phyloP scores from a whole-genome alignment of 164 flowering plant genomes.

The Houttuynia cordata region DNA sequence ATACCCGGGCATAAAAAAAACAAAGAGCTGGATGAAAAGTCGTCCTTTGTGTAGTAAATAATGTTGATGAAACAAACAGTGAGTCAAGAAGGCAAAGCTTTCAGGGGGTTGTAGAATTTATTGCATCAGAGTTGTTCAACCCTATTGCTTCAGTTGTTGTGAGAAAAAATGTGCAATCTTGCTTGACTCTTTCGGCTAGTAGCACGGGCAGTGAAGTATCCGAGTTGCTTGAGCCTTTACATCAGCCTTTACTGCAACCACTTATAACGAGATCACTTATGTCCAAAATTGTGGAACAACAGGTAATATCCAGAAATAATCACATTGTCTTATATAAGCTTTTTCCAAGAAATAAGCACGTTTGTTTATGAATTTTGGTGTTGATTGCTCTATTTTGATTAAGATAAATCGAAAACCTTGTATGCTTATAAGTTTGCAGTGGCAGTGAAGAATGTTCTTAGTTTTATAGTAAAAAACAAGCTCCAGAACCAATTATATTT shows the following conservation, averaged over 20 bases:
- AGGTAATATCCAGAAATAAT: constrained; percentile 30
- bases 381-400: too few species aligned
- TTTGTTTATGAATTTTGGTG: too few species aligned
- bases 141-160: constrained; percentile 68
- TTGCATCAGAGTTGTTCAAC: constrained; percentile 90
- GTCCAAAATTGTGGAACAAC: constrained; percentile 89
- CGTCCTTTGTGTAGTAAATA: constrained; percentile 95
- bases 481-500: too few species aligned
- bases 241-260: constrained; percentile 89
- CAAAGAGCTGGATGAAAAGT: constrained; percentile 86
- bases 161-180: constrained; percentile 89
- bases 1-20: too few species aligned
- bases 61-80: constrained; percentile 90
- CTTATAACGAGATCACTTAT: constrained; percentile 77
- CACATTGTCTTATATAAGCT: background rate
- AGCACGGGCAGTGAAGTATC: constrained; percentile 98
- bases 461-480: too few species aligned
- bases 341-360: background rate
- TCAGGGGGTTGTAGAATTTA: constrained; percentile 87
- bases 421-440: too few species aligned
- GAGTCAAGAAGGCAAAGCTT: constrained; percentile 86
- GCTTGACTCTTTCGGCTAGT: constrained; percentile 90
- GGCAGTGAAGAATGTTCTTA: too few species aligned
- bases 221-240: constrained; percentile 79
- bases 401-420: too few species aligned